These are phyloP conservation scores for Trematosphaeria pertusa DNA, from an alignment of 2,329 filamentous ascomycete genomes.

Conservation along the genomic window DNA sequence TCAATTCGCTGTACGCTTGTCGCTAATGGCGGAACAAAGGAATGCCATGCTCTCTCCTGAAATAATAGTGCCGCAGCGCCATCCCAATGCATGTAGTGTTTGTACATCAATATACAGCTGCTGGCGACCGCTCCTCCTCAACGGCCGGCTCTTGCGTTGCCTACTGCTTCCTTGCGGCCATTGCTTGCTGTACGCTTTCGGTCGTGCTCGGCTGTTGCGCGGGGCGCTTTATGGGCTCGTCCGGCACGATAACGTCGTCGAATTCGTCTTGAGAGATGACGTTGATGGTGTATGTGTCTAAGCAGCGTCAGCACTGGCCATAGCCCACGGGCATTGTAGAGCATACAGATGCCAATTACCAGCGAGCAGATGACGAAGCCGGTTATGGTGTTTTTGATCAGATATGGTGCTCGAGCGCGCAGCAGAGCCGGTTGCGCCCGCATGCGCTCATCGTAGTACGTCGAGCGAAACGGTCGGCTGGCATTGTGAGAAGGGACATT, in stretches of 20 bases:
- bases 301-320: slow-evolving; percentile 18
- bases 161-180: slow-evolving; percentile 36
- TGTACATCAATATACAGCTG: slow-evolving; percentile 34
- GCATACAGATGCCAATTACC: slow-evolving; percentile 82
- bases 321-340: neutral
- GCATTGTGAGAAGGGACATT: slow-evolving; percentile 16
- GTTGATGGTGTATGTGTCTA: slow-evolving; percentile 75
- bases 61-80: slow-evolving; percentile 26
- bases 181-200: slow-evolving; percentile 38
- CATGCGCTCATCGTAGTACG: slow-evolving; percentile 91
- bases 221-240: slow-evolving; percentile 65
- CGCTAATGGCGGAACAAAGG: too few relatives aligned
- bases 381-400: slow-evolving; percentile 86
- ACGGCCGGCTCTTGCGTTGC: neutral
- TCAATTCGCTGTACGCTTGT: too few relatives aligned
- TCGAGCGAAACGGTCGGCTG: slow-evolving; percentile 64
- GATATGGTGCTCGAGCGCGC: slow-evolving; percentile 88
- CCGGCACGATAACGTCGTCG: slow-evolving; percentile 90
- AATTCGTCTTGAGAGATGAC: slow-evolving; percentile 97
- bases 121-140: neutral
- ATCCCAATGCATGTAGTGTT: slow-evolving; percentile 37
- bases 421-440: slow-evolving; percentile 88
- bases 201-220: slow-evolving; percentile 33
- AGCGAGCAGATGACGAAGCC: slow-evolving; percentile 78
- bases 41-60: neutral